Evolutionary conservation across 768 basidiomycete genomes (phyloP).

Genomic region (Leccinum aurantiacum): DNA sequence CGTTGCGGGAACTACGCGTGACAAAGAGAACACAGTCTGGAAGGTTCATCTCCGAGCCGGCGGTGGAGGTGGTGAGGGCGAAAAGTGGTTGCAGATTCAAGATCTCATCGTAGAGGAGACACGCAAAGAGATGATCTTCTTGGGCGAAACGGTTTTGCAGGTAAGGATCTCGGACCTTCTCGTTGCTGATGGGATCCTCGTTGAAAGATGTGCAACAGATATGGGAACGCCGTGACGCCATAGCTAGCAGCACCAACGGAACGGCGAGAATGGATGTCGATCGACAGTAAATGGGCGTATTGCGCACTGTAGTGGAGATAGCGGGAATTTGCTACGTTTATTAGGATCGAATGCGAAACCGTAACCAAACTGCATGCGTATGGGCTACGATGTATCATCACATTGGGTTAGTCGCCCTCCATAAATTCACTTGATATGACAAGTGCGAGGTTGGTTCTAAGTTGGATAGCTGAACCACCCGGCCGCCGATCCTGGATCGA

Average conservation of each 20-base stretch:
- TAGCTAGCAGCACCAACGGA: constrained; percentile 16
- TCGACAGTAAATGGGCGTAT: constrained; percentile 19
- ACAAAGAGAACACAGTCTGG: constrained; percentile 90
- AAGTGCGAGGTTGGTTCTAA: background rate
- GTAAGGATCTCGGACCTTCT: constrained; percentile 39
- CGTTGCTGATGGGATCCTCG: constrained; percentile 1
- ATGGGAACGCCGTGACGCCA: constrained; percentile 55
- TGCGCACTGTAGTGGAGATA: constrained; percentile 29
- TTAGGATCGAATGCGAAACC: constrained; percentile 19
- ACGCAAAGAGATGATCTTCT: constrained; percentile 96
- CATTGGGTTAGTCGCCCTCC: constrained; percentile 15
- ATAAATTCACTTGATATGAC: background rate
- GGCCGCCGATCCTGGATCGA: background rate
- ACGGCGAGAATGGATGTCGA: constrained; percentile 34
- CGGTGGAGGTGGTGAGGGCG: constrained; percentile 73
- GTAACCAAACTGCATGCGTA: constrained; percentile 5
- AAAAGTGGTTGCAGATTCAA: constrained; percentile 96
- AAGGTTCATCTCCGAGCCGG: constrained; percentile 84
- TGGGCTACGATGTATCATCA: constrained; percentile 10
- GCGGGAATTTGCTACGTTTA: constrained; percentile 25
- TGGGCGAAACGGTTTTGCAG: constrained; percentile 96
- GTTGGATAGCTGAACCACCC: background rate
- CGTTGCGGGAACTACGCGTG: constrained; percentile 90
- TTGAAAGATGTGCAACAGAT: constrained; percentile 42
- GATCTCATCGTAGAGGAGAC: constrained; percentile 96